Evolutionary conservation across 148 eudicot genomes (phyloP), one percentile per base, ranked within the genome.

Genomic region (Oxyria digyna): DNA sequence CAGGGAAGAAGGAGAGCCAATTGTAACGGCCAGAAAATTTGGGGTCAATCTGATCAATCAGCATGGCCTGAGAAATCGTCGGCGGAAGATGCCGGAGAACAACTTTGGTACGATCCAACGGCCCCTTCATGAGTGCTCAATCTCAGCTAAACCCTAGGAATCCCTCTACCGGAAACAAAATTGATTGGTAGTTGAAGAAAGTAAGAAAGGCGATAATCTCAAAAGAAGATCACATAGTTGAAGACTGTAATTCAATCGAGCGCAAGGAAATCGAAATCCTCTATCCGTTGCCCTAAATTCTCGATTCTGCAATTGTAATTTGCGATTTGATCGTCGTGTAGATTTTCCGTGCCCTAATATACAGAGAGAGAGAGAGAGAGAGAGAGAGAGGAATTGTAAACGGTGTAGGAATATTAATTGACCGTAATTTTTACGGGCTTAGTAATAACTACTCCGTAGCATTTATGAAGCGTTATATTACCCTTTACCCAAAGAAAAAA

Each of bases 71-170:
- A 13, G 83, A 31, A 73, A 83, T 77, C 52, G 83, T 23, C 71
- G 84, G 83, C 74, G 87, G 89, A 79, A 85, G 73, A 72, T 79
- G 86, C 74, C 87, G 85, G 31, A 85, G 81, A 72, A 85, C 86
- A 13, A 83, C 83, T 71, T 85, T 85, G 37, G 84, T 78, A 31
- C 86, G 84, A 81, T 85, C 85, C 63, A 70, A 43, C 48, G 73
- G 67, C 32, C 81, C 77, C 78, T 81, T 85, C 89, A 83, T 83
- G 66, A 70, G 77, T 29, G 35, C 49, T 67, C 72, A 37, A 14
- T 8, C 42, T 32, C 43, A 5, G 69, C 20, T 72, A 72, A 79
- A 81, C 80, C 72, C 78, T 69, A 46, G 32, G 18, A 74, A 71
- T n/a, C 15, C 57, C 57, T 50, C 26, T 21, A n/a, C 54, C 11